Conservation (phyloP, 345 rosid genomes). For the Boechera stricta region DNA sequence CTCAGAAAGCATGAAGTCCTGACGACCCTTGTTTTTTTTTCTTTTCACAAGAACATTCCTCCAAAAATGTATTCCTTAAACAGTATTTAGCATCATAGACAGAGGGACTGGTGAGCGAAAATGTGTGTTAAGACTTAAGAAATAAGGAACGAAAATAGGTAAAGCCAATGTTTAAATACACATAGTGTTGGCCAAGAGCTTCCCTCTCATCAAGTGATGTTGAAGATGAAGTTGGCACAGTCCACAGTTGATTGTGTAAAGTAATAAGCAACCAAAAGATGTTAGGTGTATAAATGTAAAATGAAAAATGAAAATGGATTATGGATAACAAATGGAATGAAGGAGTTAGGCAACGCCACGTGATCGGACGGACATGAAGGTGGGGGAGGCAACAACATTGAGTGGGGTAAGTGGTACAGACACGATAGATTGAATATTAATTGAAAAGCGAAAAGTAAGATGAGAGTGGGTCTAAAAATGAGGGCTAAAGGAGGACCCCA, state of each 20-base stretch:
- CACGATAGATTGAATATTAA: constrained; percentile 24
- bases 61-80: not conserved
- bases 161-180: not conserved
- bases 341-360: constrained; percentile 32
- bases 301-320: not conserved
- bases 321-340: constrained; percentile 25
- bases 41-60: not conserved
- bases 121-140: not conserved
- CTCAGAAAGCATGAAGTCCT: not conserved
- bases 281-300: constrained; percentile 2
- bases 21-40: constrained; percentile 5
- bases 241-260: not conserved
- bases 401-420: constrained; percentile 38
- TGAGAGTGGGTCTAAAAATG: constrained; percentile 38
- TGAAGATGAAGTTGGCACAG: constrained; percentile 21
- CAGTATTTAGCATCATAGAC: not conserved
- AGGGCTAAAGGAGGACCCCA: constrained; percentile 29
- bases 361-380: constrained; percentile 21
- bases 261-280: constrained; percentile 10
- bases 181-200: constrained; percentile 7
- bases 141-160: not conserved
- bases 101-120: not conserved
- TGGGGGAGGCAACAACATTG: constrained; percentile 18
- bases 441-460: constrained; percentile 31
- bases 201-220: not conserved